A percentile compares a stretch with the other conserved stretches of the same genome.
Conservation (phyloP, 257 asterid species). For the Cinchona pubescens region DNA sequence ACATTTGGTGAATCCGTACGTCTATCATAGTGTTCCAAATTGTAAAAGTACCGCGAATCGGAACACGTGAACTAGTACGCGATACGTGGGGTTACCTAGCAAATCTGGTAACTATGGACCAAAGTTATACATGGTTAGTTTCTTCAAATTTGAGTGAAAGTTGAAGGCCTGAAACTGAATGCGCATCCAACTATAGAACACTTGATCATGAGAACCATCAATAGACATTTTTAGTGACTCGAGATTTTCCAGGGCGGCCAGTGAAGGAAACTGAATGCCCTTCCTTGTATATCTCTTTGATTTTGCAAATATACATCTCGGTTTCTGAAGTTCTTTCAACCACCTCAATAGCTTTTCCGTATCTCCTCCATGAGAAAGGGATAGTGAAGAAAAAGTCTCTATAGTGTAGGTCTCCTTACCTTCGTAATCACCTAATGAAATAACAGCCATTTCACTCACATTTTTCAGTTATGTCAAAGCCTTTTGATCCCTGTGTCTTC, state of each 20-base stretch:
- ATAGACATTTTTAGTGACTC: background rate
- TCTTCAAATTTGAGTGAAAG: slow-evolving; percentile 6
- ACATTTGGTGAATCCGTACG: no score
- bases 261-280: background rate
- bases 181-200: background rate
- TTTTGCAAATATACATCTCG: background rate
- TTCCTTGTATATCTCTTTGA: background rate
- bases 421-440: background rate
- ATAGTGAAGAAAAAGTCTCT: background rate
- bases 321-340: background rate
- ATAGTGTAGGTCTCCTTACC: background rate
- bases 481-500: no score
- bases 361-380: background rate
- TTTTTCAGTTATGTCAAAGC: no score
- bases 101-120: no score
- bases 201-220: background rate
- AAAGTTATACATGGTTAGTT: background rate
- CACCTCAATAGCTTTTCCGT: background rate
- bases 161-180: background rate
- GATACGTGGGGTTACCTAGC: no score
- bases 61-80: no score
- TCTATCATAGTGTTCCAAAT: no score
- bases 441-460: background rate
- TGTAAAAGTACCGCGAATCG: no score
- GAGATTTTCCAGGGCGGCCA: background rate